These are phyloP conservation scores for Aureobasidium sp. DNA, from an alignment of 2,329 filamentous ascomycete species.

Conservation along the genomic window DNA sequence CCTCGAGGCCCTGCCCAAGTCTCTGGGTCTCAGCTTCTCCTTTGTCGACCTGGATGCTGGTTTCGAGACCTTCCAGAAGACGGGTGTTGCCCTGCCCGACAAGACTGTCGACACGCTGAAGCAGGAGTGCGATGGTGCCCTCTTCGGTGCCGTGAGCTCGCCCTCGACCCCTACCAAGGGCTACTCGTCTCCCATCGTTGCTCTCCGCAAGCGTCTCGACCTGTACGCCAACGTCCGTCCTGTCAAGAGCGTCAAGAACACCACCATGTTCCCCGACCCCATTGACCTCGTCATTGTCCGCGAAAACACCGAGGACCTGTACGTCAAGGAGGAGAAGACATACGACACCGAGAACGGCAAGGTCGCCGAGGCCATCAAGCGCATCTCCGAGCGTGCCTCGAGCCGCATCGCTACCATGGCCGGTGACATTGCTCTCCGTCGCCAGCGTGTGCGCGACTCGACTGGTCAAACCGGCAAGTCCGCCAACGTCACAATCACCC, in stretches of 20 bases:
- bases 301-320: constrained; percentile 97
- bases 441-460: constrained; percentile 67
- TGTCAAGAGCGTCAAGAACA: constrained; percentile 69
- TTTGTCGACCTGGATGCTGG: constrained; percentile 91
- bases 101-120: constrained; percentile 83
- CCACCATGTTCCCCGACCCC: constrained; percentile 45
- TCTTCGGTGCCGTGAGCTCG: constrained; percentile 91
- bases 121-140: constrained; percentile 85
- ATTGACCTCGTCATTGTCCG: constrained; percentile 97
- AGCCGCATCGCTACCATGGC: constrained; percentile 86
- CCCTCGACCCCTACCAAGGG: constrained; percentile 83
- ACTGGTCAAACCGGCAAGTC: constrained; percentile 50
- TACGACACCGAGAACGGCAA: constrained; percentile 63
- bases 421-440: constrained; percentile 81
- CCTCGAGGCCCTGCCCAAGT: constrained; percentile 86
- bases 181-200: constrained; percentile 94
- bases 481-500: constrained; percentile 87
- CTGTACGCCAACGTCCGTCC: constrained; percentile 97
- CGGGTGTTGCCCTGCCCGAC: constrained; percentile 79
- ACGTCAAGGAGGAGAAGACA: constrained; percentile 93
- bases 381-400: constrained; percentile 79
- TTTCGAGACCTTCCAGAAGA: constrained; percentile 87
- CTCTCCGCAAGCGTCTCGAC: constrained; percentile 86
- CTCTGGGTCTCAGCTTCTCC: constrained; percentile 84
- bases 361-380: constrained; percentile 95